A percentile compares a stretch with the other conserved stretches of the same genome.
phyloP scores from a whole-genome alignment of 805 yeast species.

The Spathaspora boniae region DNA sequence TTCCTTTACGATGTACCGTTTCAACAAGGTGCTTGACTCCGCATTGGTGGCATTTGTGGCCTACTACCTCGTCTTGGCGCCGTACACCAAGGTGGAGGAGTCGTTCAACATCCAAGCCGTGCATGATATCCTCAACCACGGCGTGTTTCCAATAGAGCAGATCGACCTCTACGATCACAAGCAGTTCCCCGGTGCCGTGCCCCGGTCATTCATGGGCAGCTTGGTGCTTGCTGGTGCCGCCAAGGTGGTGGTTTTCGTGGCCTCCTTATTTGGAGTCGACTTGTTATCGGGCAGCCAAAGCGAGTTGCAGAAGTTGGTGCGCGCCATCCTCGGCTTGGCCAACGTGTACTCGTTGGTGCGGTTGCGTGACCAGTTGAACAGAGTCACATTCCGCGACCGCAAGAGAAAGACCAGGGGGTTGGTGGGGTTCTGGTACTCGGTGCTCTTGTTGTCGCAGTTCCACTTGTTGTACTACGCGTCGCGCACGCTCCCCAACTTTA shows the following conservation, averaged over 20 bases:
- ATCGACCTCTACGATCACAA: conserved; percentile 64
- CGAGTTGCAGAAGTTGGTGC: conserved; percentile 49
- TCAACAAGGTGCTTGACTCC: conserved; percentile 17
- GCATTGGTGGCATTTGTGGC: conserved; percentile 45
- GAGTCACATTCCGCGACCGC: conserved; percentile 20
- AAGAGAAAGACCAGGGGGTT: conserved; percentile 14
- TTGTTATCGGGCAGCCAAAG: conserved; percentile 15
- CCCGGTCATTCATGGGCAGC: conserved; percentile 79
- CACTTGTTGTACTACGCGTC: conserved; percentile 79
- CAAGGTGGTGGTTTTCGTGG: conserved; percentile 27
- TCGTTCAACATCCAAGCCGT: conserved; percentile 88
- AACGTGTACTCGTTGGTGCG: conserved; percentile 53
- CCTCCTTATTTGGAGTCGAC: conserved; percentile 18
- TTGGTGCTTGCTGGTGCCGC: conserved; percentile 47
- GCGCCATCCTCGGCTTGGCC: conserved; percentile 60
- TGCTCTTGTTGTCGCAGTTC: conserved; percentile 66
- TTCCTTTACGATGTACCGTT: conserved; percentile 20
- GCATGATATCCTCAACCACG: conserved; percentile 72
- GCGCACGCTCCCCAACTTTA: conserved; percentile 82
- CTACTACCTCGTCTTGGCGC: conserved; percentile 55
- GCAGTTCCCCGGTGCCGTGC: conserved; percentile 84
- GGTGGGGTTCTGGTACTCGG: conserved; percentile 54
- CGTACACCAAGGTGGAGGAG: conserved; percentile 91
- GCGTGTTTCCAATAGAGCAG: conserved; percentile 33
- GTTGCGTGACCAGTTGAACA: conserved; percentile 39